Evolutionary conservation across 2,329 filamentous ascomycete genomes (phyloP).

Genomic region (Ceratocystis diversiconidia): DNA sequence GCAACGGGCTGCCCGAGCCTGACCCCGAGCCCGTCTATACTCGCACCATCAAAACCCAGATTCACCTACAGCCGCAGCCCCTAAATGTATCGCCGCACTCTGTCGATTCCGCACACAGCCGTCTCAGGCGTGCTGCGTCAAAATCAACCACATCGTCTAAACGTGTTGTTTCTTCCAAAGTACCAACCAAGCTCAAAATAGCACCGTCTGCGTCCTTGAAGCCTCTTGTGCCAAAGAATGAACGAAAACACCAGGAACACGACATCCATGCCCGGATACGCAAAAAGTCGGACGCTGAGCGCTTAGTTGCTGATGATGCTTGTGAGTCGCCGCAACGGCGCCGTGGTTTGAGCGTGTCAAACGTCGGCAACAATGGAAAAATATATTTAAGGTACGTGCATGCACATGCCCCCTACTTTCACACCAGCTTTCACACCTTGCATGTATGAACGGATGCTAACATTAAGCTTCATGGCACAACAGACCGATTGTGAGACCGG

Average conservation of each 20-base stretch:
- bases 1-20: not conserved
- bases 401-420: slow-evolving; percentile 36
- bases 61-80: slow-evolving; percentile 3
- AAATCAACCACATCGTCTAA: slow-evolving; percentile 5
- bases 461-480: slow-evolving; percentile 8
- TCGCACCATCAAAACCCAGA: slow-evolving; percentile 13
- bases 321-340: slow-evolving; percentile 33
- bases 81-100: slow-evolving; percentile 10
- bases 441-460: not conserved
- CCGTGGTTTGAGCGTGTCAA: slow-evolving; percentile 61
- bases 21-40: not conserved
- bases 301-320: slow-evolving; percentile 38
- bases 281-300: slow-evolving; percentile 41
- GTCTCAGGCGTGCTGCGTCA: slow-evolving; percentile 11
- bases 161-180: not conserved
- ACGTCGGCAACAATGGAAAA: slow-evolving; percentile 69
- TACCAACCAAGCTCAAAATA: slow-evolving; percentile 14
- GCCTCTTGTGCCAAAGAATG: slow-evolving; percentile 21
- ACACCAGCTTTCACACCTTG: not conserved
- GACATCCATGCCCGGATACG: slow-evolving; percentile 28
- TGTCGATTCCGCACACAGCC: slow-evolving; percentile 15
- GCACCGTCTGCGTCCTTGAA: slow-evolving; percentile 17
- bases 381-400: slow-evolving; percentile 64
- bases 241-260: slow-evolving; percentile 32
- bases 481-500: slow-evolving; percentile 48